A percentile compares a stretch with the other conserved stretches of the same genome.
These are phyloP conservation scores for Fusarium tuaranense DNA, from an alignment of 2,329 filamentous ascomycete species.

Conservation along the genomic window DNA sequence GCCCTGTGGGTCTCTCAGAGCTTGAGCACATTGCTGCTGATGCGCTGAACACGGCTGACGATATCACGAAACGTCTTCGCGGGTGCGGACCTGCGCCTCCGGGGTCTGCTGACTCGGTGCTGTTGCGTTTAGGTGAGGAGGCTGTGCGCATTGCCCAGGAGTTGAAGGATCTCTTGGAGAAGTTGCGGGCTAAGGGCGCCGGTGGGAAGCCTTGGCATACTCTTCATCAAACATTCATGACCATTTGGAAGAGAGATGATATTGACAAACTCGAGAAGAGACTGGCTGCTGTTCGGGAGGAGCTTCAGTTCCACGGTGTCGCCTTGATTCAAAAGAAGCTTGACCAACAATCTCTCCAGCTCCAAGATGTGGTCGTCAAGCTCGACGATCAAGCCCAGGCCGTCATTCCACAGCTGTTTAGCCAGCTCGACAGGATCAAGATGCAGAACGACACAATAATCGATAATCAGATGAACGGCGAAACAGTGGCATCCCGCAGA, in stretches of 20 bases:
- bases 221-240: neutral
- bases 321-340: neutral
- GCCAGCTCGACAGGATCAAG: neutral
- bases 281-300: neutral
- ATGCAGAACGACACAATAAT: neutral
- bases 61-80: neutral
- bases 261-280: neutral
- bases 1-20: neutral
- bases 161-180: neutral
- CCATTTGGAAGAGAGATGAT: neutral
- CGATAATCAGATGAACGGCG: neutral
- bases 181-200: neutral
- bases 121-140: neutral
- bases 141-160: neutral
- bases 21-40: neutral
- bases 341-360: neutral
- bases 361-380: neutral
- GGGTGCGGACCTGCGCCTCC: neutral
- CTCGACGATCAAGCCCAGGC: neutral
- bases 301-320: neutral
- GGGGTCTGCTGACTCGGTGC: neutral
- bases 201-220: neutral
- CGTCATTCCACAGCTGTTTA: neutral
- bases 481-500: neutral
- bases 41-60: neutral